These are phyloP conservation scores for Parietaria judaica DNA, from an alignment of 306 rosid genomes.

Conservation along the genomic window DNA sequence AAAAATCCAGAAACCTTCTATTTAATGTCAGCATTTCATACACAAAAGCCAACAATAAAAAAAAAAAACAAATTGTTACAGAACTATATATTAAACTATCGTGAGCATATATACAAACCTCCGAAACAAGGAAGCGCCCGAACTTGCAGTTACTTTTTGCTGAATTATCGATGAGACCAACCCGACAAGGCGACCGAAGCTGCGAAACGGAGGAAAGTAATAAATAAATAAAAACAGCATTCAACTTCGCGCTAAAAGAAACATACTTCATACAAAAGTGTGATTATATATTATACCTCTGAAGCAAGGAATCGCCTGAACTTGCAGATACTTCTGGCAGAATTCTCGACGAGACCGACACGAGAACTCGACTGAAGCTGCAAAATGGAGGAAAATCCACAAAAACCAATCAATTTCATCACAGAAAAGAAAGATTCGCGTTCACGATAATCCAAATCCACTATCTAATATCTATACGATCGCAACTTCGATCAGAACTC, in stretches of 20 bases:
- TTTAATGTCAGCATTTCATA: not conserved
- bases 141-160: too few species aligned
- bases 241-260: not conserved
- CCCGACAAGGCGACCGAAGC: too few species aligned
- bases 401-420: not conserved
- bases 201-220: not conserved
- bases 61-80: too few species aligned
- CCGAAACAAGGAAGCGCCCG: too few species aligned
- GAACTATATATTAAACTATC: too few species aligned
- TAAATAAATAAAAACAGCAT: not conserved
- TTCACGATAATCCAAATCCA: too few species aligned
- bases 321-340: constrained; percentile 38
- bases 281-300: constrained; percentile 23
- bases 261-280: not conserved
- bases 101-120: too few species aligned
- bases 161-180: too few species aligned
- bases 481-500: not conserved
- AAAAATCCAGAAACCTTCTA: constrained; percentile 14
- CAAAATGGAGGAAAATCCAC: constrained; percentile 15
- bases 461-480: not conserved
- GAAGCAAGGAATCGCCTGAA: constrained; percentile 44
- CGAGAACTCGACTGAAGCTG: constrained; percentile 40
- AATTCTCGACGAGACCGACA: constrained; percentile 31
- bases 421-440: not conserved
- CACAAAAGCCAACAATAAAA: not conserved